Percentiles rank a stretch among this genome's conserved stretches.
phyloP scores from a whole-genome alignment of 2,329 filamentous ascomycete species.

The Ceratocystis diversiconidia region DNA sequence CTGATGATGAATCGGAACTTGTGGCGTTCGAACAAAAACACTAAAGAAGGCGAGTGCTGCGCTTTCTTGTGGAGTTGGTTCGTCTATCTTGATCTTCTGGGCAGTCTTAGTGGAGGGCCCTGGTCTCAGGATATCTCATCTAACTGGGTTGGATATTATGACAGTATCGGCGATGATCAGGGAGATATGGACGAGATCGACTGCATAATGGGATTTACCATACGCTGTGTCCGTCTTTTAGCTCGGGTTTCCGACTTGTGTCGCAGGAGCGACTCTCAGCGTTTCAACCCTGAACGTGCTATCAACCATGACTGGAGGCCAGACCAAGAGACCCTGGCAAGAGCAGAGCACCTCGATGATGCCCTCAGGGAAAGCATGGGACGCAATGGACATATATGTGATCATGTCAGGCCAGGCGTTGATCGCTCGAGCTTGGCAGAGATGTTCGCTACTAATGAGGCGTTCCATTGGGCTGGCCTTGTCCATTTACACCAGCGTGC shows the following conservation, averaged over 20 bases:
- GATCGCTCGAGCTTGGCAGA: conserved; percentile 45
- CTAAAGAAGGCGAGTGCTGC: conserved; percentile 36
- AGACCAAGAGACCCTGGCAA: conserved; percentile 35
- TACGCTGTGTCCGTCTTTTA: conserved; percentile 35
- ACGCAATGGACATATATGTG: conserved; percentile 30
- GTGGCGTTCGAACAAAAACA: conserved; percentile 16
- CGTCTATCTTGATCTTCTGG: conserved; percentile 68
- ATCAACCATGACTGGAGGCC: conserved; percentile 42
- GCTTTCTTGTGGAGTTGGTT: conserved; percentile 71
- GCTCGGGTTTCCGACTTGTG: conserved; percentile 53
- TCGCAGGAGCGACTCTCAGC: conserved; percentile 50
- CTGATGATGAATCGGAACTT: conserved; percentile 45
- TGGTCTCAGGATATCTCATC: conserved; percentile 35
- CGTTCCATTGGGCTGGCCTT: conserved; percentile 66
- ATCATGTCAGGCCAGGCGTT: conserved; percentile 36
- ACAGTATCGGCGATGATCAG: conserved; percentile 35
- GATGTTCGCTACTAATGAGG: conserved; percentile 58
- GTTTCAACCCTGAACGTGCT: conserved; percentile 36
- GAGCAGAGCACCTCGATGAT: conserved; percentile 44
- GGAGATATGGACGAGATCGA: conserved; percentile 54
- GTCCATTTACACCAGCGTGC: conserved; percentile 64
- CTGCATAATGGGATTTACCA: conserved; percentile 51
- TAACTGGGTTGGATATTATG: conserved; percentile 37
- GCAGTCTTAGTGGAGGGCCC: conserved; percentile 49
- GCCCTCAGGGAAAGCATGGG: conserved; percentile 44